These are phyloP conservation scores for Russula brevipes DNA, from an alignment of 768 basidiomycete species.

Conservation along the genomic window DNA sequence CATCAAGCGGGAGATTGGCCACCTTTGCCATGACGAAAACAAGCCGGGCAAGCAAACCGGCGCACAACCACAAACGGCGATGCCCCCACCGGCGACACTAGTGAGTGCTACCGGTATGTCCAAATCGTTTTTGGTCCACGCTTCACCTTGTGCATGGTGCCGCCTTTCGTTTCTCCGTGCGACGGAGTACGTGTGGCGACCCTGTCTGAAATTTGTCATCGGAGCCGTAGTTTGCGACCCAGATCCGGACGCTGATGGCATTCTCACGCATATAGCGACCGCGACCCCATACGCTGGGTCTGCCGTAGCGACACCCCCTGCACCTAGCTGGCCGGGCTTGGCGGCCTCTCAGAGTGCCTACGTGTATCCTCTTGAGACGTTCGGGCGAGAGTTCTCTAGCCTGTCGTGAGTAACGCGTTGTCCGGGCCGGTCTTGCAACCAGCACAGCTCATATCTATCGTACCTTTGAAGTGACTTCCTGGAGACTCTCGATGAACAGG, in stretches of 20 bases:
- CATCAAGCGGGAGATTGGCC: conserved; percentile 94
- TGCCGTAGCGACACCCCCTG: conserved; percentile 31
- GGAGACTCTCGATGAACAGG: conserved; percentile 78
- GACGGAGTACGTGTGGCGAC: neutral
- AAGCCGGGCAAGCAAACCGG: conserved; percentile 40
- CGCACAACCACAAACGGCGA: conserved; percentile 33
- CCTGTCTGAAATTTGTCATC: neutral
- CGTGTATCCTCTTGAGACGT: conserved; percentile 64
- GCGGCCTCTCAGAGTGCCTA: conserved; percentile 45
- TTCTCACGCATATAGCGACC: conserved; percentile 24
- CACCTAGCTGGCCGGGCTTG: conserved; percentile 50
- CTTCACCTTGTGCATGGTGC: neutral
- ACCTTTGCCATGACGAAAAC: conserved; percentile 87
- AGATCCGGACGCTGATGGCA: neutral
- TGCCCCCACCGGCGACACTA: conserved; percentile 21
- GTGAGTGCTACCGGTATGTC: conserved; percentile 5
- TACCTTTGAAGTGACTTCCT: conserved; percentile 66
- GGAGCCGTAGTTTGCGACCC: neutral
- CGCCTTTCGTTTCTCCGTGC: neutral
- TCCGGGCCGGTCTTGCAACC: neutral
- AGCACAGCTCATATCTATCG: neutral
- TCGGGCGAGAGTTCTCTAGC: conserved; percentile 79
- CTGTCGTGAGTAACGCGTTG: conserved; percentile 51
- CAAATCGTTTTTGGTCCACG: neutral
- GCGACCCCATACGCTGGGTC: neutral